Percentiles rank a stretch among this genome's conserved stretches.
phyloP scores from a whole-genome alignment of 768 basidiomycete species.

The Lyophyllum shimeji region DNA sequence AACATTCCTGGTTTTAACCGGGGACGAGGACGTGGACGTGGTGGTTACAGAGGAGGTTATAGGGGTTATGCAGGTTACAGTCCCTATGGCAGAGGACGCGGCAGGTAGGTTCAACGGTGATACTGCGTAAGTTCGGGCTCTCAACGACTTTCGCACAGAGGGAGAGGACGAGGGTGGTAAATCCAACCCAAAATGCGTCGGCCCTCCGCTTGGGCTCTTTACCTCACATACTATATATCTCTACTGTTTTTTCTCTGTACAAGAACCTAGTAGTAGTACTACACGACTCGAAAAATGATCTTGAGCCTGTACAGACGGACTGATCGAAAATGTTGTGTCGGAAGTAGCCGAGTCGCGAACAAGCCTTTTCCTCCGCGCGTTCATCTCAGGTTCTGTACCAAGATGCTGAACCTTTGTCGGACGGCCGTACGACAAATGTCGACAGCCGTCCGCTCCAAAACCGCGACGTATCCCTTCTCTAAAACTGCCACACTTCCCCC shows the following conservation, averaged over 20 bases:
- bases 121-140: background rate
- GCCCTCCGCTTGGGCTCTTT: slow-evolving; percentile 1
- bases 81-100: slow-evolving; percentile 67
- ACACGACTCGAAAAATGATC: background rate
- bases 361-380: background rate
- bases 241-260: slow-evolving; percentile 13
- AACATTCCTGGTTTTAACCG: slow-evolving; percentile 92
- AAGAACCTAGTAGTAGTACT: slow-evolving; percentile 1
- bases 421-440: slow-evolving; percentile 42
- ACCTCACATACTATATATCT: slow-evolving; percentile 14
- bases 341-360: slow-evolving; percentile 1
- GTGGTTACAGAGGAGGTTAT: slow-evolving; percentile 51
- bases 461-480: slow-evolving; percentile 69
- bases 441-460: slow-evolving; percentile 34
- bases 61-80: slow-evolving; percentile 51
- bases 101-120: slow-evolving; percentile 53
- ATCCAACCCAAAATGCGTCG: slow-evolving; percentile 11
- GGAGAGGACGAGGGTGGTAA: slow-evolving; percentile 73
- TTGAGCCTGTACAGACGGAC: no score
- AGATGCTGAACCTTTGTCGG: slow-evolving; percentile 38
- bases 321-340: slow-evolving; percentile 4
- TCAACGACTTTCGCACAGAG: slow-evolving; percentile 13
- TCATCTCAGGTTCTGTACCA: background rate
- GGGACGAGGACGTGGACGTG: slow-evolving; percentile 77
- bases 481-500: slow-evolving; percentile 59